Percentiles rank a stretch among this genome's conserved stretches.
Conservation (phyloP, 1,284 basidiomycete genomes). For the Cystobasidium slooffiae region DNA sequence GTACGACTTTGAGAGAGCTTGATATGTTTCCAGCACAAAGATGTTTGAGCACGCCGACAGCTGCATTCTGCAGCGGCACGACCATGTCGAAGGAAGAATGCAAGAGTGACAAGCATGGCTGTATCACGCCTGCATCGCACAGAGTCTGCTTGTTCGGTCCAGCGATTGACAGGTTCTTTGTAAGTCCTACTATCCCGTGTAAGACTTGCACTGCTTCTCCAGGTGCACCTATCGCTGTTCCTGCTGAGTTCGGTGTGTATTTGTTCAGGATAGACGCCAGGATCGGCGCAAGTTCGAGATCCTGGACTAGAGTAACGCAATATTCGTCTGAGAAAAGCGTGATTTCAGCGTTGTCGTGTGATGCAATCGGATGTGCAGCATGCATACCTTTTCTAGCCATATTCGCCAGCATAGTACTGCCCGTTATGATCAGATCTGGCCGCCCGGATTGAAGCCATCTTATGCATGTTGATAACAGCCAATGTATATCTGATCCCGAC, state of each 20-base stretch:
- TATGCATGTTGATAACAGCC: constrained; percentile 74
- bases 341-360: not conserved
- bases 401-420: constrained; percentile 79
- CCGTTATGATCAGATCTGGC: constrained; percentile 81
- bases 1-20: constrained; percentile 61
- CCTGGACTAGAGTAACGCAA: constrained; percentile 64
- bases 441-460: constrained; percentile 70
- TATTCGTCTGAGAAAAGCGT: constrained; percentile 63
- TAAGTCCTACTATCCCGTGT: constrained; percentile 66
- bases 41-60: constrained; percentile 86
- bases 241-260: not conserved
- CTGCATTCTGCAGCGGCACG: constrained; percentile 82
- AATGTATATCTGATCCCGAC: constrained; percentile 44
- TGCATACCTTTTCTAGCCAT: constrained; percentile 63
- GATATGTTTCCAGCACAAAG: constrained; percentile 69
- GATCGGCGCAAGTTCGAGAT: constrained; percentile 45
- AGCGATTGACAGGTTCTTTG: constrained; percentile 82
- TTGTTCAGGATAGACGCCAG: constrained; percentile 32
- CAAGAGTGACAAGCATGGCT: constrained; percentile 67
- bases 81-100: constrained; percentile 73
- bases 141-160: constrained; percentile 66
- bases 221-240: constrained; percentile 19
- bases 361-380: not conserved
- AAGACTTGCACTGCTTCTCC: constrained; percentile 52
- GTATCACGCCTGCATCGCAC: constrained; percentile 68